Evolutionary conservation across 2,329 filamentous ascomycete genomes (phyloP), one percentile per base, ranked within the genome.

Genomic region (Chalara sp.): DNA sequence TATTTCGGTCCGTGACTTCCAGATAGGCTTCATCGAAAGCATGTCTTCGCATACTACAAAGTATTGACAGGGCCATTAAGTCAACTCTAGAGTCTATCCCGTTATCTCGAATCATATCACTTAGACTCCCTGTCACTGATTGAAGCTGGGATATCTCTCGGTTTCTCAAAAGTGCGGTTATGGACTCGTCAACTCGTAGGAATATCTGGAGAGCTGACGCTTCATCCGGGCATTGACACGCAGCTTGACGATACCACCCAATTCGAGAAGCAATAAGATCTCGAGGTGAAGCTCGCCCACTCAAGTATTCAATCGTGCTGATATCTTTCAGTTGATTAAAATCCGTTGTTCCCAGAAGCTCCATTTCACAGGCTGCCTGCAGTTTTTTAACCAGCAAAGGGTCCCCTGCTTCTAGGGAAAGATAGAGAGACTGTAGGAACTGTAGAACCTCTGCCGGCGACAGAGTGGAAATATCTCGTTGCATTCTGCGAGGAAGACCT

Each of bases 1-100:
- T 79, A 57, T 81, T 83, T 5, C 79, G 72, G 58, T 84, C 80
- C 0, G 76, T 79, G 1, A 81, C 76, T 61, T 84, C 80, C n/a
- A 79, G 67, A 58, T 82, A 83, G 0, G 83, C 76, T 52, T 84
- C 80, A 50, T 83, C 78, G 44, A 83, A 74, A 0, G 76, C 80
- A 6, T 72, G 70, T 58, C 76, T 78, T 29, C 79, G 70, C 13
- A 79, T 70, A 1, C 76, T 73, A 51, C 75, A 80, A 60, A 84
- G 81, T 49, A 81, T 69, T 2, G 77, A 71, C 46, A 84, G 70
- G 1, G 75, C 73, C 49, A 82, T 68, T 6, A 83, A 71, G 55
- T 84, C 80, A 0, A 72, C 68, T 48, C 72, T 70, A 10, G 73
- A 58, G 58, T 78, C 72, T 28, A 76, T 64, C 31, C 13, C 39